These are phyloP conservation scores for Tetrahymena borealis DNA, from an alignment of 73 alveolate species.

Conservation along the genomic window DNA sequence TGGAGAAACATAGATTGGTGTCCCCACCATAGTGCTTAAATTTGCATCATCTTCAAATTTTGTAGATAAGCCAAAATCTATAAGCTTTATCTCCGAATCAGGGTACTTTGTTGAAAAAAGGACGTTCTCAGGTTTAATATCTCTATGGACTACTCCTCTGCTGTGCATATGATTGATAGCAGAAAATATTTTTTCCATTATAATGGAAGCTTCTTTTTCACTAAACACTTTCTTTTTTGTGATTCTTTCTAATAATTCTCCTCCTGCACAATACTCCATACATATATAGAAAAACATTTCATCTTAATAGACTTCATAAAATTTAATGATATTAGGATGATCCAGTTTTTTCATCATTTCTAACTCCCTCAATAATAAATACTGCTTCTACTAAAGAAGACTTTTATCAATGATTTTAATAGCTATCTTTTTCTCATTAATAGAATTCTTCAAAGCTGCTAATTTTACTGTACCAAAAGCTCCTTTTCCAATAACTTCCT, in stretches of 20 bases:
- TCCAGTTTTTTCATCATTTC: slow-evolving; percentile 21
- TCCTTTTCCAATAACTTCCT: neutral
- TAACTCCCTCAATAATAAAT: slow-evolving; percentile 9
- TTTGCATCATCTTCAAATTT: neutral
- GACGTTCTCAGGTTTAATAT: slow-evolving; percentile 62
- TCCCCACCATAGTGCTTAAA: slow-evolving; percentile 37
- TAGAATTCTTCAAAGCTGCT: neutral
- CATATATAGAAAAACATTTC: slow-evolving; percentile 25
- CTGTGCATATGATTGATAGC: slow-evolving; percentile 47
- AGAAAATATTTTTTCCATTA: slow-evolving; percentile 31
- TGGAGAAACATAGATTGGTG: slow-evolving; percentile 53
- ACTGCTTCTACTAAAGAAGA: neutral
- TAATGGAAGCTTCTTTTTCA: slow-evolving; percentile 7
- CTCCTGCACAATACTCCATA: slow-evolving; percentile 33
- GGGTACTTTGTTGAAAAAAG: slow-evolving; percentile 32
- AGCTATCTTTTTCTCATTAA: neutral
- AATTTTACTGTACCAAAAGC: neutral
- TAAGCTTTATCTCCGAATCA: slow-evolving; percentile 48
- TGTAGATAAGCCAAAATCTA: slow-evolving; percentile 55
- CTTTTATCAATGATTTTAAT: neutral
- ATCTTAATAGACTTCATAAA: slow-evolving; percentile 35
- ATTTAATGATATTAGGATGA: slow-evolving; percentile 29
- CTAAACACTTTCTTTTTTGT: slow-evolving; percentile 8
- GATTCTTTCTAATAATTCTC: slow-evolving; percentile 14
- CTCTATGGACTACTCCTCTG: slow-evolving; percentile 56